A percentile compares a stretch with the other conserved stretches of the same genome.
These are phyloP conservation scores for Acer saccharum DNA, from an alignment of 345 rosid genomes.

Conservation along the genomic window DNA sequence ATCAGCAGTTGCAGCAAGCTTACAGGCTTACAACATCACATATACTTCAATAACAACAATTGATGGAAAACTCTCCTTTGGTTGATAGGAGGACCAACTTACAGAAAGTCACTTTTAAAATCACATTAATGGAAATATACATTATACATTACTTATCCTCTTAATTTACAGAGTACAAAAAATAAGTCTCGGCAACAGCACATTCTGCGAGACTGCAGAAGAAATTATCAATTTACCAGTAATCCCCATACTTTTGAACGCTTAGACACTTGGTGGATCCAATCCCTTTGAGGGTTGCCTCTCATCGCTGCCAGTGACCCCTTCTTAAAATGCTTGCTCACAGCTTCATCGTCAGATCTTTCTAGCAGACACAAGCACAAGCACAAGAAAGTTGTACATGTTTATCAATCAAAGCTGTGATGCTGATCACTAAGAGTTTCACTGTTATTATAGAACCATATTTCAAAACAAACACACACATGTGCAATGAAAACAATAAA, in stretches of 20 bases:
- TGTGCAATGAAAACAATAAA: too few relatives aligned
- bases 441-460: too few relatives aligned
- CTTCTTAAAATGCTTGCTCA: conserved; percentile 51
- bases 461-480: too few relatives aligned
- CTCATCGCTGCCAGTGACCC: conserved; percentile 84
- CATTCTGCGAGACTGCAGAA: not conserved
- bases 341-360: conserved; percentile 44
- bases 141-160: not conserved
- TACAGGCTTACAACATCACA: not conserved
- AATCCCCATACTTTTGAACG: conserved; percentile 44
- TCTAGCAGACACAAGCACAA: conserved; percentile 21
- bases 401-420: not conserved
- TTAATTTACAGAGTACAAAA: not conserved
- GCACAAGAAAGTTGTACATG: not conserved
- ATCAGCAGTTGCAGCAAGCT: not conserved
- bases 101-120: too few relatives aligned
- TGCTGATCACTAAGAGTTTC: not conserved
- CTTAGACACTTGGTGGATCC: conserved; percentile 88
- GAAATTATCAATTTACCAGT: not conserved
- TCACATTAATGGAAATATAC: too few relatives aligned
- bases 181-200: too few relatives aligned
- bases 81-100: too few relatives aligned
- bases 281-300: conserved; percentile 82
- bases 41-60: too few relatives aligned
- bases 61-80: not conserved